A percentile compares a stretch with the other conserved stretches of the same genome.
Evolutionary conservation across 768 basidiomycete species (phyloP).

Genomic region (Rhodocollybia butyracea): DNA sequence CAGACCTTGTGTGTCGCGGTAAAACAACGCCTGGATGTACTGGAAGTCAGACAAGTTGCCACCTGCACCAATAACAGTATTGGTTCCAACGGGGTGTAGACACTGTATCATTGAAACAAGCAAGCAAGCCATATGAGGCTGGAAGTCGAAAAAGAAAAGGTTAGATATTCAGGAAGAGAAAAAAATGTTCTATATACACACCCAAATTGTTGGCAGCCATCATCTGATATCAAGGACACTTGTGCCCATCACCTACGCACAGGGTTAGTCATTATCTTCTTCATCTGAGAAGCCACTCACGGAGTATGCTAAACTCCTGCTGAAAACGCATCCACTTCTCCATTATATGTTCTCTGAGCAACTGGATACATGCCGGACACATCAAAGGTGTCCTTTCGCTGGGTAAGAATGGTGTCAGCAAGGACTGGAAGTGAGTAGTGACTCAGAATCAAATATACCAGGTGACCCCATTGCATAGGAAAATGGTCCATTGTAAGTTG

Average conservation of each 20-base stretch:
- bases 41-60: constrained; percentile 99
- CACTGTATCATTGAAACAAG: constrained; percentile 93
- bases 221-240: constrained; percentile 93
- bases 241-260: constrained; percentile 83
- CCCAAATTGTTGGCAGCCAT: constrained; percentile 98
- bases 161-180: not conserved
- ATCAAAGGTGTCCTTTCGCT: constrained; percentile 78
- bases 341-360: constrained; percentile 51
- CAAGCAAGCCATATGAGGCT: constrained; percentile 97
- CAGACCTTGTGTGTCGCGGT: constrained; percentile 91
- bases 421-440: not conserved
- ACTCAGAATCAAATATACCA: constrained; percentile 47
- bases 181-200: constrained; percentile 30
- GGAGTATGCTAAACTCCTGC: too few species aligned
- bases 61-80: constrained; percentile 86
- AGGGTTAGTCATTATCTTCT: not conserved
- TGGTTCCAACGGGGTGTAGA: constrained; percentile 76
- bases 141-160: not conserved
- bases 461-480: constrained; percentile 80
- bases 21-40: too few species aligned
- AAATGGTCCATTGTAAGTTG: constrained; percentile 66
- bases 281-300: constrained; percentile 39
- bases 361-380: constrained; percentile 76
- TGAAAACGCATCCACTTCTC: constrained; percentile 50
- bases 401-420: not conserved